These are phyloP conservation scores for Sphagnum fallax DNA, from an alignment of 228 moss, liverwort and hornwort genomes.

Conservation along the genomic window DNA sequence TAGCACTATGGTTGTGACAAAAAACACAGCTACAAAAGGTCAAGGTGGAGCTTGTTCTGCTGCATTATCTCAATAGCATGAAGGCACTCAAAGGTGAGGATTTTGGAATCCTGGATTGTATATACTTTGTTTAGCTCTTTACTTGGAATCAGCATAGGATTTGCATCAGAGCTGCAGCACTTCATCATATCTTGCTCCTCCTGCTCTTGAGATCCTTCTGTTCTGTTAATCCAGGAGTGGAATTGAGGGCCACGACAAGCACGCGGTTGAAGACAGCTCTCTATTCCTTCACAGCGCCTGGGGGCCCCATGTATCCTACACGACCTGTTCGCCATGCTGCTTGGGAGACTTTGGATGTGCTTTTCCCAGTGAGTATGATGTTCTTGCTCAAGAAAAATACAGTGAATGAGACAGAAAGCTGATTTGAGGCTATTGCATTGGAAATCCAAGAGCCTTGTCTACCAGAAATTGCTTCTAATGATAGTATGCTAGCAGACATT, in stretches of 20 bases:
- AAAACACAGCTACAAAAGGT: conserved; percentile 75
- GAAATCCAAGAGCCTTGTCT: too few species aligned
- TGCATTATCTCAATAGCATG: conserved; percentile 74
- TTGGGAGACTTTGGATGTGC: conserved; percentile 82
- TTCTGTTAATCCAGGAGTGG: conserved; percentile 43
- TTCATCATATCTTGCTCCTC: too few species aligned
- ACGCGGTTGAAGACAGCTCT: conserved; percentile 86
- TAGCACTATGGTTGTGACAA: too few species aligned
- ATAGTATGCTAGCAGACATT: too few species aligned
- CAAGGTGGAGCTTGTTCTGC: conserved; percentile 92
- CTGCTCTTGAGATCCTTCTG: too few species aligned
- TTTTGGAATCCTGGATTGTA: too few species aligned
- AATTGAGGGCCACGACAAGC: conserved; percentile 74
- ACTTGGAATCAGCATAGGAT: too few species aligned
- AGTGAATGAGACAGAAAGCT: too few species aligned
- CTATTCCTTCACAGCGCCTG: conserved; percentile 91
- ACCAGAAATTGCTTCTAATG: too few species aligned
- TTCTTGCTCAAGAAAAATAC: not conserved
- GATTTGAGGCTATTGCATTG: too few species aligned
- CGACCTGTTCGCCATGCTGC: conserved; percentile 94
- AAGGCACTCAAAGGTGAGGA: conserved; percentile 60
- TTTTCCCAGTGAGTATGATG: conserved; percentile 64
- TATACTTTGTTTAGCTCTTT: too few species aligned
- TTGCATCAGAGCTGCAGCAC: too few species aligned
- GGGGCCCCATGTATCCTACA: conserved; percentile 95